These are phyloP conservation scores for Xylaria sp. DNA, from an alignment of 2,329 filamentous ascomycete genomes.

Conservation along the genomic window DNA sequence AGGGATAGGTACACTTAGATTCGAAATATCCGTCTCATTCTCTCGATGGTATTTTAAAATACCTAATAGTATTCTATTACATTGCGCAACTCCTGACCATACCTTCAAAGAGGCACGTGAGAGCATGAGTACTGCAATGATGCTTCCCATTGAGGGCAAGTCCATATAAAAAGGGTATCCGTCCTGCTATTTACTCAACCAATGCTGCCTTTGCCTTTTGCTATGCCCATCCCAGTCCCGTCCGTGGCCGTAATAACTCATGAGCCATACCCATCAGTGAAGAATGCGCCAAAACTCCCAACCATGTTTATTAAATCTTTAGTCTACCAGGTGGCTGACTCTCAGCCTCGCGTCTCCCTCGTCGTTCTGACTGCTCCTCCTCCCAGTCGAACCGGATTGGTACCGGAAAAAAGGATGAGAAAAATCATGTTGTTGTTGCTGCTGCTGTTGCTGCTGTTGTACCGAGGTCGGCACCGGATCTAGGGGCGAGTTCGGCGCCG, in stretches of 20 bases:
- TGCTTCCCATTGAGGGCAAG: conserved; percentile 1
- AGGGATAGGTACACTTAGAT: not conserved
- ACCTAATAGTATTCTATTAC: conserved; percentile 1
- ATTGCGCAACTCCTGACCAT: not conserved
- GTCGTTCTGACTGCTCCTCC: conserved; percentile 25
- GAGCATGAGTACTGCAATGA: conserved; percentile 7
- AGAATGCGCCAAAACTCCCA: conserved; percentile 20
- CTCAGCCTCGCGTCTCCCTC: conserved; percentile 33
- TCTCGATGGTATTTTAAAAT: not conserved
- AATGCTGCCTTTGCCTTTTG: conserved; percentile 18
- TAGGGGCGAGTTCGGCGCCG: conserved; percentile 51
- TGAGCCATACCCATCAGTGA: not conserved
- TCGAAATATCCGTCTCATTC: not conserved
- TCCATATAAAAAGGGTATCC: conserved; percentile 25
- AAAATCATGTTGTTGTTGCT: conserved; percentile 8
- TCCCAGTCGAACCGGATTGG: not conserved
- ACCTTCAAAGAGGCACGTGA: not conserved
- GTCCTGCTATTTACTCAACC: conserved; percentile 12
- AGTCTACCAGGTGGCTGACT: conserved; percentile 34
- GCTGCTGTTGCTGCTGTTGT: conserved; percentile 14
- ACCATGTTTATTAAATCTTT: conserved; percentile 9
- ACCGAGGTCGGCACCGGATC: conserved; percentile 17
- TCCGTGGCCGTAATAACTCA: not conserved
- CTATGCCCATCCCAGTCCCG: conserved; percentile 19
- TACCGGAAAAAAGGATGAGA: conserved; percentile 8